Conservation (phyloP, 257 asterid genomes). For the Leptodermis oblonga region DNA sequence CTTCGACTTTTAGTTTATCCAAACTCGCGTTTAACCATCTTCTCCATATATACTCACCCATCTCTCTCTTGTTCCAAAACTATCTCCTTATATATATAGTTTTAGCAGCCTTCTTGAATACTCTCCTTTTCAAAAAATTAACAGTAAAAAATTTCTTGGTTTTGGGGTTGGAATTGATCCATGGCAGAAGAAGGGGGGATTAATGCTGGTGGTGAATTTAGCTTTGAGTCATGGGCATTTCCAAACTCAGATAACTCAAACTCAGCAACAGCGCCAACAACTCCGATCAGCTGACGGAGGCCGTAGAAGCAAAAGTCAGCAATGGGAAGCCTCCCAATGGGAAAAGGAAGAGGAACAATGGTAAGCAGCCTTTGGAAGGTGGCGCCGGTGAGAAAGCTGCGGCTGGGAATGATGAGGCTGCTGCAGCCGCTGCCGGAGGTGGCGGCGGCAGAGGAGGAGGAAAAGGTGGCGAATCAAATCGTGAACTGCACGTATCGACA, state of each 20-base stretch:
- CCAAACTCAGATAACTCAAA: slow-evolving; percentile 24
- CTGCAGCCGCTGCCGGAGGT: no score
- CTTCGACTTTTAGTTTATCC: background rate
- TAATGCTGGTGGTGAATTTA: slow-evolving; percentile 29
- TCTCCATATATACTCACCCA: background rate
- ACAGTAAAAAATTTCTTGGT: background rate
- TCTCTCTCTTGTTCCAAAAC: no score
- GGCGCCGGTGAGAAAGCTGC: slow-evolving; percentile 1
- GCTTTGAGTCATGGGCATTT: slow-evolving; percentile 33
- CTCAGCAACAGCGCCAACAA: no score
- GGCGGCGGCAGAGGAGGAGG: no score
- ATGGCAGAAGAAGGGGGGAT: slow-evolving; percentile 32
- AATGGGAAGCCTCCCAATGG: background rate
- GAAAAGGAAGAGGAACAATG: slow-evolving; percentile 25
- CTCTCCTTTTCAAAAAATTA: no score
- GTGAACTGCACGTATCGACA: slow-evolving; percentile 67
- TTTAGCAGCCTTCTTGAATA: no score
- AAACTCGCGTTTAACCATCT: background rate
- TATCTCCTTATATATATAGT: no score
- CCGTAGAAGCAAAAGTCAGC: slow-evolving; percentile 1
- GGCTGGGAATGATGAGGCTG: no score
- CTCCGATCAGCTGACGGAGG: no score
- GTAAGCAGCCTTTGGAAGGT: background rate
- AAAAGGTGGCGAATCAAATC: no score
- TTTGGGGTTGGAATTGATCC: slow-evolving; percentile 12